Evolutionary conservation across 495 filamentous ascomycete genomes (phyloP).

Genomic region (Lophiostoma macrostomum): DNA sequence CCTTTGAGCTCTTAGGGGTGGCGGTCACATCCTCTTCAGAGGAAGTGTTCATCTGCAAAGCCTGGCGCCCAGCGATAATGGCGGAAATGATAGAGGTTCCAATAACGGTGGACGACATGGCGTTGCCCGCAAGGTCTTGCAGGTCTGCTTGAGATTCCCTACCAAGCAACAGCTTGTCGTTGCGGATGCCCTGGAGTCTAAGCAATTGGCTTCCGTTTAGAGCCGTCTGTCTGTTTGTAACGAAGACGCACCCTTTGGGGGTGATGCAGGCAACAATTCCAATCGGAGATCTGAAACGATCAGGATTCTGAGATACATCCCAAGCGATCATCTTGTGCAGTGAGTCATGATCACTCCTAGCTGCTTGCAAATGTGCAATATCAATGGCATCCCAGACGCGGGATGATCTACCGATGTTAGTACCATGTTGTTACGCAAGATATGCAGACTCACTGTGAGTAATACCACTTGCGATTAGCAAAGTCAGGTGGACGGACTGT

Average conservation of each 20-base stretch:
- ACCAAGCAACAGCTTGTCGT: conserved; percentile 59
- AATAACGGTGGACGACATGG: conserved; percentile 76
- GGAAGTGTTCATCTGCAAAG: conserved; percentile 7
- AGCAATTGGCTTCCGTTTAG: conserved; percentile 66
- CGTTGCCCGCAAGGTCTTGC: conserved; percentile 76
- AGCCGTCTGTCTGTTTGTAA: conserved; percentile 60
- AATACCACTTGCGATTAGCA: conserved; percentile 51
- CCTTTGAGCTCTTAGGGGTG: too few species aligned
- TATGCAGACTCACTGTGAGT: too few species aligned
- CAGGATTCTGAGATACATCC: conserved; percentile 76
- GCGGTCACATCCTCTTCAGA: not conserved
- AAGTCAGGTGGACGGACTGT: conserved; percentile 54
- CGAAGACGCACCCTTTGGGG: conserved; percentile 60
- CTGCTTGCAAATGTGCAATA: conserved; percentile 53
- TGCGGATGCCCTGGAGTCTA: conserved; percentile 67
- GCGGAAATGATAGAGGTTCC: conserved; percentile 58
- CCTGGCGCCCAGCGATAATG: conserved; percentile 46
- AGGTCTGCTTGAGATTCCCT: conserved; percentile 63
- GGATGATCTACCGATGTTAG: too few species aligned
- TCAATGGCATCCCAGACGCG: conserved; percentile 69
- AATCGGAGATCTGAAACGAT: conserved; percentile 52
- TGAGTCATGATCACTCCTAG: conserved; percentile 50
- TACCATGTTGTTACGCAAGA: too few species aligned
- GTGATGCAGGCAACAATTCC: conserved; percentile 72
- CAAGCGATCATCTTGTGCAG: conserved; percentile 61